Base-by-base conservation (phyloP, 2,329 filamentous ascomycete species). In the Colletotrichum godetiae region DNA sequence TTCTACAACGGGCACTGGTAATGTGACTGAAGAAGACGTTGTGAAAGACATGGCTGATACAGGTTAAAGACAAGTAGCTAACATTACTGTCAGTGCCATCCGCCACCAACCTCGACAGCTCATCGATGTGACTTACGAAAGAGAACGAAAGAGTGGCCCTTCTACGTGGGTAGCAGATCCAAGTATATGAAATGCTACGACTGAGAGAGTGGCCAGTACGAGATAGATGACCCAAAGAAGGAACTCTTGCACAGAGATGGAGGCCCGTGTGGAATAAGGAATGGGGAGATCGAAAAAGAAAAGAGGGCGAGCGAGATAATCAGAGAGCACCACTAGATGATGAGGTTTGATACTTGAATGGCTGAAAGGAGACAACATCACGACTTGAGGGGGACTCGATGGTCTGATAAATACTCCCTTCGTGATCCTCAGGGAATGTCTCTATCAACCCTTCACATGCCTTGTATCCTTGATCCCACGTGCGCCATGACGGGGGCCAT, bases 351-450 rank as follows among this genome's bases (percentile, higher is more conserved):
- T 63, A 27, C n/a, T 11, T 35, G 22, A 55, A 42, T 42, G 59
- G 58, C 58, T 35, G 42, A 42, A 11, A 27, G 22, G 49, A 59
- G 37, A 53, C 58, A 42, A 31, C 65, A 69, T 69, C 65, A 68
- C 37, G 65, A 63, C 37, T 13, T 8, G 60, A 69, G 69, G 64
- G 63, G 60, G 64, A 46, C 37, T n/a, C 6, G 37, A 61, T 72
- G 57, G 53, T 15, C 57, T 46, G 65, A 68, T 68, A 68, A 69
- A 68, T 42, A 58, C 66, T 52, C 35, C 52, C 35, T 60, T 64
- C 69, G 7, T 63, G 58, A 72, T 72, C 35, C 29, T 62, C 1
- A 63, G 46, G 69, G 52, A 35, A 49, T 27, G 59, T 31, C 65
- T 69, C 63, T 42, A 60, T 8, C 27, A 19, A 46, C 24, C 59